phyloP scores from a whole-genome alignment of 148 eudicot genomes.

The Nepenthes mirabilis region DNA sequence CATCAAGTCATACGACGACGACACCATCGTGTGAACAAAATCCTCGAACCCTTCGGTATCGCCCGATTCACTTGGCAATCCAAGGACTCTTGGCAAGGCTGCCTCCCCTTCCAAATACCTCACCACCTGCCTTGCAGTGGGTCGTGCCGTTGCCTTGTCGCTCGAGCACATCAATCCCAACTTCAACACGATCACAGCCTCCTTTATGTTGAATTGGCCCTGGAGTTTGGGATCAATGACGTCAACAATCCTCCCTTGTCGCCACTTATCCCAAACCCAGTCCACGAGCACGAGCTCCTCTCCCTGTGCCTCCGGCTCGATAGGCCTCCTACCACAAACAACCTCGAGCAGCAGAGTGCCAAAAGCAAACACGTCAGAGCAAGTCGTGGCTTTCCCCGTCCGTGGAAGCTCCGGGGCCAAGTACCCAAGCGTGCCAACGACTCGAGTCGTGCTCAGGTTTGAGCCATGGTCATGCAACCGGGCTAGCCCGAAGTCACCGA shows the following conservation, averaged over 20 bases:
- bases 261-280: constrained; percentile 9
- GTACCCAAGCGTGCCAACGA: constrained; percentile 10
- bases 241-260: not conserved
- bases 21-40: not conserved
- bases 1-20: not conserved
- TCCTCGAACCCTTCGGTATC: not conserved
- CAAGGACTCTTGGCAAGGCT: constrained; percentile 1
- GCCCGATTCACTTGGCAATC: not conserved
- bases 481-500: constrained; percentile 11
- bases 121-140: constrained; percentile 8
- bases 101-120: constrained; percentile 6
- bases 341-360: constrained; percentile 8
- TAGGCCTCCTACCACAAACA: constrained; percentile 8
- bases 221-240: constrained; percentile 3
- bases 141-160: constrained; percentile 3
- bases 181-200: constrained; percentile 5
- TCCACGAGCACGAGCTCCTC: constrained; percentile 10
- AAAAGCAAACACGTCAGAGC: constrained; percentile 9
- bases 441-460: constrained; percentile 4
- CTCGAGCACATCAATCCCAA: constrained; percentile 5
- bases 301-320: not conserved
- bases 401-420: constrained; percentile 9
- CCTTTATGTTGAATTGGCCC: constrained; percentile 1
- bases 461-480: constrained; percentile 7
- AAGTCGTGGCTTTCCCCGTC: constrained; percentile 4